phyloP scores from a whole-genome alignment of 2,329 filamentous ascomycete species.

The Mollisiaceae sp. region DNA sequence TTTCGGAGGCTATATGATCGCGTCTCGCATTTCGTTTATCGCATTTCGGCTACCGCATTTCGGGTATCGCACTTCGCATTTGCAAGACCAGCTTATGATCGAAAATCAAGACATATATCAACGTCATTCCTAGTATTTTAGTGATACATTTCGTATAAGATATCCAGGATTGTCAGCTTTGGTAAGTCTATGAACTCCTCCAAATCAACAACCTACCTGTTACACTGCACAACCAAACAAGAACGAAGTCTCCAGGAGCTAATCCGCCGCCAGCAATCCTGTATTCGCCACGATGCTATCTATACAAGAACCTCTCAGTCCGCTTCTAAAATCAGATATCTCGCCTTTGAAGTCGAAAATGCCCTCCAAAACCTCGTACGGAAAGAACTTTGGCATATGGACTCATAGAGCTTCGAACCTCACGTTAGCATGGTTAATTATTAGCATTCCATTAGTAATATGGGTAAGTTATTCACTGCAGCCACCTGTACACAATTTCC shows the following conservation, averaged over 20 bases:
- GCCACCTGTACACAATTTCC: not conserved
- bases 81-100: not conserved
- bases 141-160: not conserved
- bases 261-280: not conserved
- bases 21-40: not conserved
- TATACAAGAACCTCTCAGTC: slow-evolving; percentile 57
- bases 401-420: slow-evolving; percentile 64
- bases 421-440: slow-evolving; percentile 63
- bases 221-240: not conserved
- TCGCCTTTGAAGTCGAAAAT: slow-evolving; percentile 35
- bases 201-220: not conserved
- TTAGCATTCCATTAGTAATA: slow-evolving; percentile 67
- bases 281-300: slow-evolving; percentile 53
- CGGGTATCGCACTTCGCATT: not conserved
- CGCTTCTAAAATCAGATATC: slow-evolving; percentile 47
- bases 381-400: slow-evolving; percentile 48
- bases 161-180: not conserved
- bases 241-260: too few species aligned
- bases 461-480: slow-evolving; percentile 48
- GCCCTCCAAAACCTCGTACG: slow-evolving; percentile 3
- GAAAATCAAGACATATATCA: not conserved
- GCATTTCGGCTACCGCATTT: not conserved
- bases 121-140: not conserved
- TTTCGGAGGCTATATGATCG: not conserved
- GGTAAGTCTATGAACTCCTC: not conserved